Evolutionary conservation across 1,284 basidiomycete species (phyloP).

Genomic region (Rhizoctonia solani): DNA sequence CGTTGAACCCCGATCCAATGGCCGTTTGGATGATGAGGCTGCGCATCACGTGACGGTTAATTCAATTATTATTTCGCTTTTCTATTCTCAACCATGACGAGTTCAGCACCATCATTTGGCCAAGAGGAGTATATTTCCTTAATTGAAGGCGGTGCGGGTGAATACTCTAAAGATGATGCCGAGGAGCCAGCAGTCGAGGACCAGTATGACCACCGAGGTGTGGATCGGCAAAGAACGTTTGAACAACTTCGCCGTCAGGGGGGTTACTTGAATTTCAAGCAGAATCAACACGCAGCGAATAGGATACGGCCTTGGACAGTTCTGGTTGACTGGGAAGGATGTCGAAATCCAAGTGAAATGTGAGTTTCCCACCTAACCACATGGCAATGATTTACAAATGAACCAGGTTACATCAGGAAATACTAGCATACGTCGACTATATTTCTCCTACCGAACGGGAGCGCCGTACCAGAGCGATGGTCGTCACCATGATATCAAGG

Average conservation of each 20-base stretch:
- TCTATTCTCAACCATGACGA: constrained; percentile 12
- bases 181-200: neutral
- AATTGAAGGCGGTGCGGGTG: constrained; percentile 43
- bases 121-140: constrained; percentile 67
- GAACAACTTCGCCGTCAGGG: constrained; percentile 49
- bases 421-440: constrained; percentile 82
- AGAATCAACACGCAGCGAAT: constrained; percentile 60
- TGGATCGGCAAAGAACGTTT: constrained; percentile 43
- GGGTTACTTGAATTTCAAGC: constrained; percentile 60
- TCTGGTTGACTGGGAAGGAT: constrained; percentile 77
- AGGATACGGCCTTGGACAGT: constrained; percentile 78
- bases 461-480: constrained; percentile 78
- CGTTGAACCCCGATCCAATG: neutral
- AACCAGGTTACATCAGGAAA: constrained; percentile 78
- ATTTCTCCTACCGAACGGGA: constrained; percentile 86
- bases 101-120: constrained; percentile 31
- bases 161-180: constrained; percentile 6
- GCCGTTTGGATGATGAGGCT: neutral
- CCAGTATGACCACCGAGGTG: constrained; percentile 36
- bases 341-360: constrained; percentile 81
- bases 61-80: neutral
- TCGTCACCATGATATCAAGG: constrained; percentile 73
- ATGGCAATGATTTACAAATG: constrained; percentile 10
- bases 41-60: neutral
- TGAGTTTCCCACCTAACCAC: constrained; percentile 47